Conservation (phyloP, 306 rosid species). For the Glycine tomentella region DNA sequence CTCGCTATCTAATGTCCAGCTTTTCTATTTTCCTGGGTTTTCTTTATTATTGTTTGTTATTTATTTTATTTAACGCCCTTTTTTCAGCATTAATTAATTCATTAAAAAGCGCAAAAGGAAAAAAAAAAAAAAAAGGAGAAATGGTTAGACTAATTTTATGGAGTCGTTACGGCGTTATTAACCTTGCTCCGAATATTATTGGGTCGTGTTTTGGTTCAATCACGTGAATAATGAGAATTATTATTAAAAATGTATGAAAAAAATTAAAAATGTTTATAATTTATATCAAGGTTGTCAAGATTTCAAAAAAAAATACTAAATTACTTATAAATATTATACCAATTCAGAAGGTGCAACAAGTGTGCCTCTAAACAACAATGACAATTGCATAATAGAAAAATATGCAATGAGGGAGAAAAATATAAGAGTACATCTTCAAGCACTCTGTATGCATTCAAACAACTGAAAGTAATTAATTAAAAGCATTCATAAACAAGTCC, state of each 20-base stretch:
- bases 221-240: not conserved
- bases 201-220: not conserved
- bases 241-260: not conserved
- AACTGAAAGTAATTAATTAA: no score
- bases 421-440: no score
- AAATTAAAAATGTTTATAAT: not conserved
- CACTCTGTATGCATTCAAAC: no score
- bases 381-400: no score
- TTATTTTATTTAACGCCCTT: not conserved
- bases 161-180: not conserved
- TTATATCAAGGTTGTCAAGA: no score
- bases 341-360: no score
- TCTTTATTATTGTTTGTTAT: not conserved
- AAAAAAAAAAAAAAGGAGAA: not conserved
- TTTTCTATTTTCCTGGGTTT: not conserved
- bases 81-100: not conserved
- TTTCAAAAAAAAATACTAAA: no score
- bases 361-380: no score
- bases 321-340: no score
- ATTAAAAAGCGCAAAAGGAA: not conserved
- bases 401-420: no score
- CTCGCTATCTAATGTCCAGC: not conserved
- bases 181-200: not conserved
- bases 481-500: no score
- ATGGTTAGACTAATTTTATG: not conserved